Evolutionary conservation across 2,329 filamentous ascomycete genomes (phyloP).

Genomic region (Sporothrix protearum): DNA sequence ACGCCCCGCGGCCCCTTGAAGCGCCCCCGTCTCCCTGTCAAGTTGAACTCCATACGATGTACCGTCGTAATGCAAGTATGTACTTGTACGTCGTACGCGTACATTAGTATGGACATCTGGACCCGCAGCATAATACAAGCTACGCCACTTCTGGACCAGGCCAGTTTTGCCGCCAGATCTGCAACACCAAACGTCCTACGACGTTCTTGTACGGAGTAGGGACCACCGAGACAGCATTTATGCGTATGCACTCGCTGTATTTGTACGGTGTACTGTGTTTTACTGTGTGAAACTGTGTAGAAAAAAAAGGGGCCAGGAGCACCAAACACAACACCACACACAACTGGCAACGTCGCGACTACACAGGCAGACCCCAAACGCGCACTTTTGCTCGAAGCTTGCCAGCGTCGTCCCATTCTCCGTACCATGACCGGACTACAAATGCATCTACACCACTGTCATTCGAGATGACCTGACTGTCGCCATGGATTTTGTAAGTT

Average conservation of each 20-base stretch:
- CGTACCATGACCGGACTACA: not conserved
- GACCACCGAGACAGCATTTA: constrained; percentile 10
- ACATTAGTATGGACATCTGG: not conserved
- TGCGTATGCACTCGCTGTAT: too few species aligned
- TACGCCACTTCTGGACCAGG: not conserved
- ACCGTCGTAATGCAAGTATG: too few species aligned
- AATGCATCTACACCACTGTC: not conserved
- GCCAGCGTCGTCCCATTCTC: not conserved
- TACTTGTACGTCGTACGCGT: too few species aligned
- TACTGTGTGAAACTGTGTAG: too few species aligned
- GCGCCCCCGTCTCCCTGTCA: too few species aligned
- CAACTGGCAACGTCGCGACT: not conserved
- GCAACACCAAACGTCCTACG: constrained; percentile 23
- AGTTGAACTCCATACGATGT: too few species aligned
- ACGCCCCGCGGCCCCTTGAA: too few species aligned
- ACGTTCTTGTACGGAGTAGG: too few species aligned
- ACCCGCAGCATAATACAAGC: not conserved
- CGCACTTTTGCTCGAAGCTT: not conserved
- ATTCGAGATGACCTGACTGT: constrained; percentile 46
- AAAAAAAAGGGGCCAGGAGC: not conserved
- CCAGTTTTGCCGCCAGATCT: constrained; percentile 25
- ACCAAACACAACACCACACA: not conserved
- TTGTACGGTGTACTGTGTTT: too few species aligned
- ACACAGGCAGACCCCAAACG: not conserved
- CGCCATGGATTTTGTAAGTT: constrained; percentile 57